Conservation (phyloP, 257 asterid genomes). For the Solanum piurae region DNA sequence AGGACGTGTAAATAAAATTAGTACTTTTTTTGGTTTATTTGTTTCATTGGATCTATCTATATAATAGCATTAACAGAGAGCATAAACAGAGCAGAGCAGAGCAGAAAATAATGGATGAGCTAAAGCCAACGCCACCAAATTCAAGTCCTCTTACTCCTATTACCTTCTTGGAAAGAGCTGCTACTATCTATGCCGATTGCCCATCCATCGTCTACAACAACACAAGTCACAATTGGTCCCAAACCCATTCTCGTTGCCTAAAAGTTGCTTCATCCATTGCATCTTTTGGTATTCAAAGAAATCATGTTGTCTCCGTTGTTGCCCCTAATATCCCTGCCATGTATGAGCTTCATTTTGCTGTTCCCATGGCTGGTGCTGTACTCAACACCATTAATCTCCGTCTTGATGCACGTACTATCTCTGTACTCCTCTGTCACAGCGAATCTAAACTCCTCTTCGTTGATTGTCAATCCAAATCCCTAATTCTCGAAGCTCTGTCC, state of each 20-base stretch:
- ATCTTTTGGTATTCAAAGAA: constrained; percentile 33
- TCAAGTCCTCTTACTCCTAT: constrained; percentile 55
- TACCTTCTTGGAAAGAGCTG: constrained; percentile 44
- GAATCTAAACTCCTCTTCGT: constrained; percentile 50
- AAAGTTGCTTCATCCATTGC: constrained; percentile 44
- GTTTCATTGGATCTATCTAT: background rate
- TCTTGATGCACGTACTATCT: constrained; percentile 52
- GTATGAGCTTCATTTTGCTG: constrained; percentile 71
- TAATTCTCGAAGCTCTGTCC: constrained; percentile 42
- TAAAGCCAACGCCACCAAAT: constrained; percentile 34
- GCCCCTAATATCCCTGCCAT: constrained; percentile 72
- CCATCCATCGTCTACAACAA: constrained; percentile 39
- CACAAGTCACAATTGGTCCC: constrained; percentile 43
- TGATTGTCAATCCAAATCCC: constrained; percentile 33
- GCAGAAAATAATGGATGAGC: constrained; percentile 17
- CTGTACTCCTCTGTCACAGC: constrained; percentile 47
- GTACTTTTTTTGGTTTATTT: too few species aligned
- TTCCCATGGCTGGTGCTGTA: constrained; percentile 75
- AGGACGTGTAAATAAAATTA: too few species aligned
- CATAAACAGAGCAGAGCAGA: background rate
- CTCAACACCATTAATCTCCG: constrained; percentile 58
- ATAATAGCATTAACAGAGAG: background rate
- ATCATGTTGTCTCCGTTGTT: constrained; percentile 55
- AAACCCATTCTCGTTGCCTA: constrained; percentile 39
- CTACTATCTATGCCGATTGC: constrained; percentile 49